phyloP scores from a whole-genome alignment of 2,329 filamentous ascomycete genomes.

The Aphanoascus verrucosus region DNA sequence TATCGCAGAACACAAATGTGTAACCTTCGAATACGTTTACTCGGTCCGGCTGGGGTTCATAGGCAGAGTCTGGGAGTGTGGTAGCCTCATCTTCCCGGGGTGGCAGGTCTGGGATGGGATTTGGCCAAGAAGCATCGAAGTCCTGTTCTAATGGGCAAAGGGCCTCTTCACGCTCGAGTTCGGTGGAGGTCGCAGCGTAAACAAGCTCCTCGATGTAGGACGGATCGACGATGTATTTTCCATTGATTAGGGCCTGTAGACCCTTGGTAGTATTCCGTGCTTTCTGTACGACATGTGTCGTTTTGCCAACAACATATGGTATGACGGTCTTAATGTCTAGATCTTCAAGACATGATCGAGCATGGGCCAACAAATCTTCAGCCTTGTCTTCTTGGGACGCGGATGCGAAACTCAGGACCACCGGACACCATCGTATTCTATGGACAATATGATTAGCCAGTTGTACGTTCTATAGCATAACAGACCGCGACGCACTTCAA shows the following conservation, averaged over 20 bases:
- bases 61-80: conserved; percentile 55
- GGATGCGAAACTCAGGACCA: conserved; percentile 72
- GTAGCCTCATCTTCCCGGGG: conserved; percentile 65
- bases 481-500: conserved; percentile 19
- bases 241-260: conserved; percentile 75
- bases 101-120: conserved; percentile 60
- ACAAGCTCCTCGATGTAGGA: conserved; percentile 64
- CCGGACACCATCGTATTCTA: conserved; percentile 67
- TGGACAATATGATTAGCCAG: not conserved
- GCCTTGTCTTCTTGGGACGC: conserved; percentile 58
- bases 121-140: conserved; percentile 69
- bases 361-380: conserved; percentile 50
- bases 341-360: conserved; percentile 60
- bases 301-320: conserved; percentile 58
- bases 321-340: conserved; percentile 79
- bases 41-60: conserved; percentile 57
- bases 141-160: conserved; percentile 60
- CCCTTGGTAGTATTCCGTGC: conserved; percentile 85
- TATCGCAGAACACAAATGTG: conserved; percentile 77
- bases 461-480: not conserved
- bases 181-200: conserved; percentile 44
- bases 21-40: conserved; percentile 71
- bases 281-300: conserved; percentile 78
- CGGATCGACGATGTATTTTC: conserved; percentile 48
- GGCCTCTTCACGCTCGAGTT: conserved; percentile 42